Percentiles rank a stretch among this genome's conserved stretches.
Evolutionary conservation across 2,329 filamentous ascomycete genomes (phyloP).

Genomic region (Cercospora zeae-maydis): DNA sequence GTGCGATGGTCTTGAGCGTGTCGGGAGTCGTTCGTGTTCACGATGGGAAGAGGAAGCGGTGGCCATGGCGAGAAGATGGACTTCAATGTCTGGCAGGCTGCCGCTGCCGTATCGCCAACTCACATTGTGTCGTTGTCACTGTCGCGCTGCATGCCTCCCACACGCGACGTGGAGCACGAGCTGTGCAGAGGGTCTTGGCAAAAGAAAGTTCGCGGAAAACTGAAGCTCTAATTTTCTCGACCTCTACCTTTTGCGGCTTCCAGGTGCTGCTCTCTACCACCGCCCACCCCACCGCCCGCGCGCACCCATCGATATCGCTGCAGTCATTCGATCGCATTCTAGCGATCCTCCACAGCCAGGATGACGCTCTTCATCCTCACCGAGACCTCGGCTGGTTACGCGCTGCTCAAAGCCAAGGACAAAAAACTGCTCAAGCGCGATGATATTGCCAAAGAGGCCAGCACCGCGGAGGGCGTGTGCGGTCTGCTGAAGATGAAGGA

Average conservation of each 20-base stretch:
- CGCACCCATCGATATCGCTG: slow-evolving; percentile 9
- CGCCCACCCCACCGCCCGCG: not conserved
- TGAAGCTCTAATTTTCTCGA: slow-evolving; percentile 7
- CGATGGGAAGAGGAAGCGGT: slow-evolving; percentile 12
- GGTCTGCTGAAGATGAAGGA: slow-evolving; percentile 94
- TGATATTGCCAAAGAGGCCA: slow-evolving; percentile 69
- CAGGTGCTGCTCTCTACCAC: not conserved
- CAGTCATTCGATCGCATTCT: slow-evolving; percentile 14
- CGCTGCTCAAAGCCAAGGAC: slow-evolving; percentile 96
- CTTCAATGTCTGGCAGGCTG: not conserved
- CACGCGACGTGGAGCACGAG: not conserved
- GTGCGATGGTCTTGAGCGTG: slow-evolving; percentile 23
- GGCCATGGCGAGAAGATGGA: slow-evolving; percentile 18
- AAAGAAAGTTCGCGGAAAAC: slow-evolving; percentile 6
- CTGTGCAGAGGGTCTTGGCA: not conserved
- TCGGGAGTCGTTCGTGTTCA: slow-evolving; percentile 12
- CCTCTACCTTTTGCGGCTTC: not conserved
- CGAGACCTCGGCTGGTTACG: slow-evolving; percentile 95
- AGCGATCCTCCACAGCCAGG: slow-evolving; percentile 23
- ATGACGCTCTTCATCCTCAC: slow-evolving; percentile 73
- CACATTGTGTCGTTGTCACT: slow-evolving; percentile 2
- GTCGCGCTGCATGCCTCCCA: not conserved
- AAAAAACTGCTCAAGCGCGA: slow-evolving; percentile 95
- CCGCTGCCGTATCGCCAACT: not conserved
- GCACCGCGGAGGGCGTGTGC: slow-evolving; percentile 78